Evolutionary conservation across 306 rosid genomes (phyloP).

Genomic region (Medicago truncatula): MtrunA17r5.0-ANR NC_053043.1:27438001-27438500

Average conservation of each 20-base stretch:
- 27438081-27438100: neutral
- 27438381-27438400: neutral
- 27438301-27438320: too few relatives aligned
- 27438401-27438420: neutral
- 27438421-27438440: neutral
- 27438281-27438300: neutral
- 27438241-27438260: neutral
- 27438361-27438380: too few relatives aligned
- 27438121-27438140: neutral
- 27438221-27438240: neutral
- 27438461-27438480: neutral
- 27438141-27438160: neutral
- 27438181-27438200: neutral
- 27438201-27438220: too few relatives aligned
- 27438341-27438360: too few relatives aligned
- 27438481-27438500: too few relatives aligned
- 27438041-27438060: too few relatives aligned
- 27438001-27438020: neutral
- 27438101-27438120: neutral
- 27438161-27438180: neutral
- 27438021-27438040: neutral
- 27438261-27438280: neutral
- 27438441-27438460: neutral
- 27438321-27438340: too few relatives aligned
- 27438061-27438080: neutral